Conservation (phyloP, 345 rosid genomes). For the Lumnitzera littorea region DNA sequence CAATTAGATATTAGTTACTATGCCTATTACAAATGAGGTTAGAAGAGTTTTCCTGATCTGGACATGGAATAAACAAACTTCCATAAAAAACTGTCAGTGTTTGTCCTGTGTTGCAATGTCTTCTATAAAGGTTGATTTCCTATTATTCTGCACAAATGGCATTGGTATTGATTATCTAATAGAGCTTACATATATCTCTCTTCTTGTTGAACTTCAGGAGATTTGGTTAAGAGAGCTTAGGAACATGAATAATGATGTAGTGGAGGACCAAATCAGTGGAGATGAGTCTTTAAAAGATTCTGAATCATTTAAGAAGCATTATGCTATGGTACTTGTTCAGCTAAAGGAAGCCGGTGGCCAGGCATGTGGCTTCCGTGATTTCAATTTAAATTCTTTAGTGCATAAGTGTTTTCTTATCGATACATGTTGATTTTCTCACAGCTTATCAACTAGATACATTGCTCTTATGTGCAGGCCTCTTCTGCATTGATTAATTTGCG, state of each 20-base stretch:
- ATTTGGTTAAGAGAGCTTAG: slow-evolving; percentile 33
- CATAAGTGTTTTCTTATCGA: too few relatives aligned
- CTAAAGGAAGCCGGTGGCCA: slow-evolving; percentile 50
- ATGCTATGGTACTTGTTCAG: slow-evolving; percentile 34
- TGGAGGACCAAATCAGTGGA: slow-evolving; percentile 27
- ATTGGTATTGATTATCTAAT: slow-evolving; percentile 2
- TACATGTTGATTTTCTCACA: too few relatives aligned
- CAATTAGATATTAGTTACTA: too few relatives aligned
- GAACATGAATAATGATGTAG: slow-evolving; percentile 25
- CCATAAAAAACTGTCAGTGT: neutral
- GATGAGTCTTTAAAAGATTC: slow-evolving; percentile 30
- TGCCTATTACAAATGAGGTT: too few relatives aligned
- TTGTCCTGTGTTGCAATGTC: neutral
- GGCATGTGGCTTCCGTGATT: slow-evolving; percentile 44
- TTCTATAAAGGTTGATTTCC: neutral
- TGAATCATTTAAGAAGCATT: slow-evolving; percentile 40
- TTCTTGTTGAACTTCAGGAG: slow-evolving; percentile 24
- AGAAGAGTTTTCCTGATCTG: too few relatives aligned
- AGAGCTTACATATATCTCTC: slow-evolving; percentile 8
- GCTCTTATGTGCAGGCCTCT: slow-evolving; percentile 38
- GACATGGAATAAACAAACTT: too few relatives aligned
- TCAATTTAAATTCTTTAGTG: too few relatives aligned
- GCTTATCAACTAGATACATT: slow-evolving; percentile 5
- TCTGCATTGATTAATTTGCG: slow-evolving; percentile 31
- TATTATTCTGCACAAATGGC: neutral